Evolutionary conservation across 108 stramenopile species (phyloP).

Genomic region (Skeletonema menzelii): DNA sequence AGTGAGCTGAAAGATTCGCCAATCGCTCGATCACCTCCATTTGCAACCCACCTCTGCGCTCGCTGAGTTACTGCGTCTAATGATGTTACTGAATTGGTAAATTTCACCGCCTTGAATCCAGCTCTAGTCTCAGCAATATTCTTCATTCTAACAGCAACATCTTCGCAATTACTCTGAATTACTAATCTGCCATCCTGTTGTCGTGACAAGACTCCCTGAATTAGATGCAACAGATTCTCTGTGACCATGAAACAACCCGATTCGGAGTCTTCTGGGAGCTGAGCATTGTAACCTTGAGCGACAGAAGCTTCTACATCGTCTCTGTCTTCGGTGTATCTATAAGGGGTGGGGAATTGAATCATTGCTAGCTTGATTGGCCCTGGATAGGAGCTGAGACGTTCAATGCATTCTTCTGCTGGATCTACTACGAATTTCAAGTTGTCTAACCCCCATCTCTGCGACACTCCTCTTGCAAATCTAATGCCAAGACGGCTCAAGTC

Average conservation of each 20-base stretch:
- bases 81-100: constrained; percentile 22
- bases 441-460: constrained; percentile 51
- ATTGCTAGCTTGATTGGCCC: constrained; percentile 49
- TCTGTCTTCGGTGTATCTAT: constrained; percentile 26
- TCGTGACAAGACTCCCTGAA: constrained; percentile 24
- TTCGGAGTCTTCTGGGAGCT: constrained; percentile 59
- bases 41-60: constrained; percentile 51
- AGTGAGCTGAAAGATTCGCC: constrained; percentile 56
- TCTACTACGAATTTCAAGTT: constrained; percentile 55
- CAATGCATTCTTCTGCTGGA: constrained; percentile 56
- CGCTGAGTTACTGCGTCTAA: constrained; percentile 47
- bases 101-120: constrained; percentile 40
- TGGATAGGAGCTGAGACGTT: constrained; percentile 53
- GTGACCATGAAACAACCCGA: constrained; percentile 76
- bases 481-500: constrained; percentile 68
- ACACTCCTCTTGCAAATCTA: constrained; percentile 57
- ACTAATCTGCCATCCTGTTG: constrained; percentile 42
- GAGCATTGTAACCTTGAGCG: constrained; percentile 52
- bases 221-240: constrained; percentile 40
- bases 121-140: constrained; percentile 37
- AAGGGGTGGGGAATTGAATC: constrained; percentile 82
- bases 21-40: constrained; percentile 64
- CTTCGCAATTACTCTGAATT: constrained; percentile 80
- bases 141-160: constrained; percentile 74
- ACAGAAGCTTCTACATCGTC: constrained; percentile 11